Conservation (phyloP, 495 filamentous ascomycete genomes). For the Recurvomyces mirabilis region DNA sequence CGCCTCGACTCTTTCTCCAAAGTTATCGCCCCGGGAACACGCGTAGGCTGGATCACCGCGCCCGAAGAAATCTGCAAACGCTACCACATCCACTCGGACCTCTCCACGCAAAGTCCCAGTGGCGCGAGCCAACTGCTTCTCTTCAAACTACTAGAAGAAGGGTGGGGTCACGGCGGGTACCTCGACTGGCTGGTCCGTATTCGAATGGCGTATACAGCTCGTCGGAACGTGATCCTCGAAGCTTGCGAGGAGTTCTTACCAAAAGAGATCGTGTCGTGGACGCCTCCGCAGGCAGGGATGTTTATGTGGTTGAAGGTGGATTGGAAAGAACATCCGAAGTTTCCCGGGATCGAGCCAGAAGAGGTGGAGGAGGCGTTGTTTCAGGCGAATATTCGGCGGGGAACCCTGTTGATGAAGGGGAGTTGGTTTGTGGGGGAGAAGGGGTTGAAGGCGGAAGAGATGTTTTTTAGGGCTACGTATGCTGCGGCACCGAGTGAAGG, state of each 20-base stretch:
- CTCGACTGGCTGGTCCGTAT: constrained; percentile 81
- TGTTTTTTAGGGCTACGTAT: constrained; percentile 86
- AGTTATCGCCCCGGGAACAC: constrained; percentile 49
- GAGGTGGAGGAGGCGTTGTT: constrained; percentile 83
- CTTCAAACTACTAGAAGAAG: constrained; percentile 82
- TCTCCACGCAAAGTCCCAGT: constrained; percentile 68
- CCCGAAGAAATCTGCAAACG: constrained; percentile 73
- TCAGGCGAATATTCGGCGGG: constrained; percentile 52
- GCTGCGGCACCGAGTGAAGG: constrained; percentile 64
- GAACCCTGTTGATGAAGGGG: constrained; percentile 67
- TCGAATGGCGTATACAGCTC: constrained; percentile 67
- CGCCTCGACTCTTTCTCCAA: constrained; percentile 63
- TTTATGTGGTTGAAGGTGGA: constrained; percentile 87
- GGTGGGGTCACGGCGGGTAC: constrained; percentile 90
- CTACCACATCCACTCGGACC: constrained; percentile 66
- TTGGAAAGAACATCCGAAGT: constrained; percentile 57
- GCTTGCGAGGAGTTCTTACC: constrained; percentile 79
- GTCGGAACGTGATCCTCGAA: constrained; percentile 63
- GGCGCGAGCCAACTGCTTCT: constrained; percentile 74
- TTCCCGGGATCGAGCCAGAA: constrained; percentile 27
- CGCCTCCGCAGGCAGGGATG: constrained; percentile 82
- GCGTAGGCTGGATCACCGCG: constrained; percentile 57
- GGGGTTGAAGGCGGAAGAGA: constrained; percentile 35
- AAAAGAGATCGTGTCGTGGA: constrained; percentile 69
- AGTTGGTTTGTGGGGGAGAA: constrained; percentile 76